Evolutionary conservation across 148 eudicot genomes (phyloP), one percentile per base, ranked within the genome.

Genomic region (Suaeda aralocaspica): DNA sequence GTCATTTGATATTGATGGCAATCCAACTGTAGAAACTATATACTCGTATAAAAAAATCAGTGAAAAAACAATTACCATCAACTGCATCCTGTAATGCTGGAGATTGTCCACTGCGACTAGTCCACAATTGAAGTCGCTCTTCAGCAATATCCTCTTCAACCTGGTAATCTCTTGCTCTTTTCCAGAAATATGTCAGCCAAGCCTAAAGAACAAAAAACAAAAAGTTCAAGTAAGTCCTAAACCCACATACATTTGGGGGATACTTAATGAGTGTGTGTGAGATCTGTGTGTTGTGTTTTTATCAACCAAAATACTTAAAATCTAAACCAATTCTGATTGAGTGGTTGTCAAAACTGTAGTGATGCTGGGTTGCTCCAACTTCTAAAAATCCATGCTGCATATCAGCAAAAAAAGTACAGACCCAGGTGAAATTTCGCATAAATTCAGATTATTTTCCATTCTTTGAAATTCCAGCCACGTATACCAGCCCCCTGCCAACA

Each of bases 81-180:
- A 89, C 91, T n/a, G 91, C 84, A 77, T 89, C 91, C 77, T 83
- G 91, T 64, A 89, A 80, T 51, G 86, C 79, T 70, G 91, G 86
- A 44, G 91, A 68, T 59, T 83, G 81, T 41, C 80, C 82, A 77
- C 82, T 83, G 44, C 89, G 91, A 78, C 83, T 82, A 56, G 78
- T 85, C 95, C 91, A 89, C 16, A 72, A 78, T 34, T 86, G 89
- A 59, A 86, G 84, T 67, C 85, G 78, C 72, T 89, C 95, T 75
- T 86, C 91, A 30, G 91, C 95, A 74, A 89, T 89, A 78, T 86
- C 95, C 81, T 81, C 95, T 67, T 86, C 95, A 52, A 86, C 89
- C 69, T 82, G 74, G 74, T 89, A 85, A 71, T 83, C 88, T 78
- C 77, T 86, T 41, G 95, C 95, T 76, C 95, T 86, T 80, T 88